Evolutionary conservation across 345 rosid species (phyloP).

Genomic region (Euphorbia tirucalli): DNA sequence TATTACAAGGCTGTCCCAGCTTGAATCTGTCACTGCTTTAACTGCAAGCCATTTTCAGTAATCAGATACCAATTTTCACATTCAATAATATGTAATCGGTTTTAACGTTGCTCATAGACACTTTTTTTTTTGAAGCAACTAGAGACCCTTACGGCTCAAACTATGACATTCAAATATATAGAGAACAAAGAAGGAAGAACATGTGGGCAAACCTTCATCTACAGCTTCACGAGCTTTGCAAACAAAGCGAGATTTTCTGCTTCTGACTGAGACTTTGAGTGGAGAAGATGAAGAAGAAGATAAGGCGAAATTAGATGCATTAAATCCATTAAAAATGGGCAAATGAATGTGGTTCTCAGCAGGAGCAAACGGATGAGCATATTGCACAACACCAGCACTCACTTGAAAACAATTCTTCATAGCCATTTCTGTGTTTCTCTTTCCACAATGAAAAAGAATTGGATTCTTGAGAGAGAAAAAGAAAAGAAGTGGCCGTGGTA

Average conservation of each 20-base stretch:
- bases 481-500: slow-evolving; percentile 14
- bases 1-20: slow-evolving; percentile 47
- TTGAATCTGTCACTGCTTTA: slow-evolving; percentile 48
- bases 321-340: slow-evolving; percentile 27
- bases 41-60: slow-evolving; percentile 33
- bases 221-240: slow-evolving; percentile 66
- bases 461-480: too few relatives aligned
- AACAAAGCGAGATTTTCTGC: slow-evolving; percentile 33
- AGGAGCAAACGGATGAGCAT: slow-evolving; percentile 36
- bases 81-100: too few relatives aligned
- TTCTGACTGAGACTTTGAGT: slow-evolving; percentile 8
- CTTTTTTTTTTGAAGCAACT: too few relatives aligned
- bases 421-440: too few relatives aligned
- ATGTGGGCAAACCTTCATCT: slow-evolving; percentile 39
- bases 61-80: not conserved
- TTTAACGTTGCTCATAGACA: too few relatives aligned
- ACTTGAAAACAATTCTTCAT: slow-evolving; percentile 46
- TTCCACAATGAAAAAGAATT: too few relatives aligned
- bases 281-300: slow-evolving; percentile 24
- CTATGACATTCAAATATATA: too few relatives aligned
- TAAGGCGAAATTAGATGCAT: slow-evolving; percentile 22
- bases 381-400: slow-evolving; percentile 31
- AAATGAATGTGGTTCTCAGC: slow-evolving; percentile 33
- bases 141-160: too few relatives aligned
- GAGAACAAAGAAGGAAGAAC: not conserved